phyloP scores from a whole-genome alignment of 2,329 filamentous ascomycete species.

The Neocucurbitaria cava region DNA sequence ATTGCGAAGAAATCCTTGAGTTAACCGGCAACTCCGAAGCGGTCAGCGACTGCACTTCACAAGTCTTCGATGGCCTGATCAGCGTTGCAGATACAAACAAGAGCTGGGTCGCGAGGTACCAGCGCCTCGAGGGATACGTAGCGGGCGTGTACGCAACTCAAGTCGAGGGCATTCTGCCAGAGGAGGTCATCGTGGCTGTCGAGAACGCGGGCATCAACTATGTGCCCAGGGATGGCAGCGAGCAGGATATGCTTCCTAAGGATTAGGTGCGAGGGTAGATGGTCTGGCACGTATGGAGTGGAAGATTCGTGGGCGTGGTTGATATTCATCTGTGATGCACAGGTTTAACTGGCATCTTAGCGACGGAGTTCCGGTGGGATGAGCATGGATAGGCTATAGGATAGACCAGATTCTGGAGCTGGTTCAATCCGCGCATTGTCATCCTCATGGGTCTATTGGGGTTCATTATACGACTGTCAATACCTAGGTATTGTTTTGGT shows the following conservation, averaged over 20 bases:
- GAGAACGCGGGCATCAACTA: conserved; percentile 68
- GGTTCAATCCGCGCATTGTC: background rate
- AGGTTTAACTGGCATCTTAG: conserved; percentile 26
- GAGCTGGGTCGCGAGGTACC: conserved; percentile 97
- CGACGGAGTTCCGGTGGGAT: conserved; percentile 31
- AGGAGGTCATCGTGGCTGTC: conserved; percentile 62
- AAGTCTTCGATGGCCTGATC: conserved; percentile 93
- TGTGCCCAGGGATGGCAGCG: conserved; percentile 56
- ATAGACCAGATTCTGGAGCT: background rate
- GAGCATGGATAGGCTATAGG: conserved; percentile 2
- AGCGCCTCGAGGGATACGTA: conserved; percentile 87
- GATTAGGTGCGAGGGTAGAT: conserved; percentile 16
- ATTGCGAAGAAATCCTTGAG: conserved; percentile 92
- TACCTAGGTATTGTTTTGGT: too few species aligned
- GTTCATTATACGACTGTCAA: background rate
- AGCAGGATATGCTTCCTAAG: conserved; percentile 45
- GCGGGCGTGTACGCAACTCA: conserved; percentile 93
- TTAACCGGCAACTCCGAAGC: conserved; percentile 79
- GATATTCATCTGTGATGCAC: background rate
- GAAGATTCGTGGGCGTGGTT: background rate
- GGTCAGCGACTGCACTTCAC: conserved; percentile 91
- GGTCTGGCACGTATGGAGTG: background rate
- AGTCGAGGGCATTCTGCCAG: conserved; percentile 78
- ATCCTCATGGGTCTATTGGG: background rate
- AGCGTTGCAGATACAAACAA: conserved; percentile 79